Evolutionary conservation across 257 asterid genomes (phyloP).

Genomic region (Ocimum tenuiflorum): DNA sequence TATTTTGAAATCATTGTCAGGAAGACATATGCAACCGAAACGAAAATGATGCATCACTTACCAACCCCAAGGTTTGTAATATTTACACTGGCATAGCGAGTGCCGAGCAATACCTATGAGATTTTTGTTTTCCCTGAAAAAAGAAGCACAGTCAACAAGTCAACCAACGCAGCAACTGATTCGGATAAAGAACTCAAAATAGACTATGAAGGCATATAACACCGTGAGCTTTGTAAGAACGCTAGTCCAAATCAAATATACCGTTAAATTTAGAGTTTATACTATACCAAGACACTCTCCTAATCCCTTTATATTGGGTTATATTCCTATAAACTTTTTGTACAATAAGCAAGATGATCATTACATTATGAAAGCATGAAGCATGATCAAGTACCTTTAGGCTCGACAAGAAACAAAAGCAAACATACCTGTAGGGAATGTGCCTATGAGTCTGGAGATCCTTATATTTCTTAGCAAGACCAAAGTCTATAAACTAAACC

Average conservation of each 20-base stretch:
- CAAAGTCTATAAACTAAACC: constrained; percentile 81
- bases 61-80: constrained; percentile 96
- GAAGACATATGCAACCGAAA: not conserved
- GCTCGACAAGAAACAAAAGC: not conserved
- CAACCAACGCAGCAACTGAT: not conserved
- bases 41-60: constrained; percentile 32
- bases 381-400: not conserved
- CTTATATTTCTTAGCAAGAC: constrained; percentile 85
- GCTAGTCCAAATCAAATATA: not conserved
- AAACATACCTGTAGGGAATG: constrained; percentile 67
- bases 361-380: constrained; percentile 4
- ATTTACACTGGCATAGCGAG: constrained; percentile 94
- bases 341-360: not conserved
- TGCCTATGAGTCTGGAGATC: constrained; percentile 67
- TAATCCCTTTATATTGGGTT: not conserved
- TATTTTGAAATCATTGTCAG: constrained; percentile 5
- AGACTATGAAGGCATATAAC: not conserved
- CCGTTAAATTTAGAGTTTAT: not conserved
- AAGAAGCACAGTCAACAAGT: constrained; percentile 15
- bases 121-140: constrained; percentile 88
- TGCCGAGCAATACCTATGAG: constrained; percentile 94
- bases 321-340: not conserved
- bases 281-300: not conserved
- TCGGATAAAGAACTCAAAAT: not conserved
- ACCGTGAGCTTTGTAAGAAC: not conserved